Base-by-base conservation (phyloP, 768 basidiomycete genomes). In the Podaxis sp. region DNA sequence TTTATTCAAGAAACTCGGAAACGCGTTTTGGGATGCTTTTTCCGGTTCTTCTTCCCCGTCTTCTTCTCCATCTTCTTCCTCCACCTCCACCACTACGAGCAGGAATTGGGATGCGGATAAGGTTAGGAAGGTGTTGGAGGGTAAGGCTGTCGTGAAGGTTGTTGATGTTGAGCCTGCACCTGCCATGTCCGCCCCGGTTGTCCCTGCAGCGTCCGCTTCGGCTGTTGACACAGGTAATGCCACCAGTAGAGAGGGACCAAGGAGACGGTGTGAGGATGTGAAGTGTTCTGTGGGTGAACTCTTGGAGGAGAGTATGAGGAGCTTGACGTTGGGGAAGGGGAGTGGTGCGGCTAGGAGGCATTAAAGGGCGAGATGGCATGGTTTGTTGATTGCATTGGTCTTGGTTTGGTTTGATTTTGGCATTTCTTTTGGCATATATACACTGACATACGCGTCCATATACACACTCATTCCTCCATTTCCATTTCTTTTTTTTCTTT, bases 21-120 rank as follows among this genome's bases (percentile, higher is more conserved):
- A 78, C 22, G 91, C 93, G 49, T 95, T 95, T 77, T 92, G 93
- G 90, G 92, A 93, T 65, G 94, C 94, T 15, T 95, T 95, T 75
- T 82, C 87, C n/a, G 88, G 87, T 0, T 63, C 73, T 17, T 71
- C 75, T 36, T 55, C 70, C 3, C 63, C 73, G n/a, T 63, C 72
- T 12, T 71, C 75, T 36, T 40, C 68, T 1, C 49, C 72, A 2
- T 68, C 73, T 9, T 57, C 73, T 33, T 48, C 73, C 2, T 69
- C 75, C 17, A 60, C 71, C 3, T 64, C 74, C 30, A 11, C 68
- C 1, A 40, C 70, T 36, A 33, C 48, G 1, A 30, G 64, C 42
- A 59, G 70, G 46, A 77, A 74, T 28, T 73, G 74, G 72, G 91
- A 94, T 70, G 81, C 86, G 64, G 91, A 93, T 60, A 95, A 94